A percentile compares a stretch with the other conserved stretches of the same genome.
These are phyloP conservation scores for Verticillium zaregamsianum DNA, from an alignment of 2,329 filamentous ascomycete species.

Conservation along the genomic window DNA sequence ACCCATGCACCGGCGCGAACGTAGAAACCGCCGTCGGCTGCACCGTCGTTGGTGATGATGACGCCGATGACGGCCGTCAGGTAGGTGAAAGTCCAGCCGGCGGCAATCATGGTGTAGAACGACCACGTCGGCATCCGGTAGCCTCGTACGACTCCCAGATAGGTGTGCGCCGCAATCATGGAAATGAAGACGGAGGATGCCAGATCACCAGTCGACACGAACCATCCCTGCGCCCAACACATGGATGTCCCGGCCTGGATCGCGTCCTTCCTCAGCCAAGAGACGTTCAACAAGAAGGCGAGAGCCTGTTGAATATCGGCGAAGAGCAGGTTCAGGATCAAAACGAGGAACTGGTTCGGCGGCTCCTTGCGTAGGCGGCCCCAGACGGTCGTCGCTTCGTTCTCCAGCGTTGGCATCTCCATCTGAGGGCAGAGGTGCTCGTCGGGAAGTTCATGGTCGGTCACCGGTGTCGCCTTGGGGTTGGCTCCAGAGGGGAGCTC, in stretches of 20 bases:
- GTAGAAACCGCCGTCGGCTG: constrained; percentile 43
- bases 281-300: constrained; percentile 59
- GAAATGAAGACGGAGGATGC: constrained; percentile 64
- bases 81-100: constrained; percentile 57
- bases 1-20: constrained; percentile 64
- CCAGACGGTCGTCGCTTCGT: constrained; percentile 8
- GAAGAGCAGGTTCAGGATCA: constrained; percentile 66
- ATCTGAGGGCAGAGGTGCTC: constrained; percentile 16
- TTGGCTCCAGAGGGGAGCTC: constrained; percentile 27
- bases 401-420: constrained; percentile 6
- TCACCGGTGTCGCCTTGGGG: constrained; percentile 19
- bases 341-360: constrained; percentile 63
- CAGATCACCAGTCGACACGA: constrained; percentile 63
- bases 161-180: constrained; percentile 63
- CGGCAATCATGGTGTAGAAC: constrained; percentile 44
- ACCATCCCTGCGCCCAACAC: constrained; percentile 64
- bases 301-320: constrained; percentile 64
- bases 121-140: constrained; percentile 44
- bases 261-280: constrained; percentile 50
- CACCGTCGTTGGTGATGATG: constrained; percentile 37
- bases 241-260: constrained; percentile 49
- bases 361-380: constrained; percentile 26
- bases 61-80: constrained; percentile 50
- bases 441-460: constrained; percentile 16
- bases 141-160: constrained; percentile 54